Evolutionary conservation across 2,329 filamentous ascomycete genomes (phyloP).

Genomic region (Fonsecaea erecta): DNA sequence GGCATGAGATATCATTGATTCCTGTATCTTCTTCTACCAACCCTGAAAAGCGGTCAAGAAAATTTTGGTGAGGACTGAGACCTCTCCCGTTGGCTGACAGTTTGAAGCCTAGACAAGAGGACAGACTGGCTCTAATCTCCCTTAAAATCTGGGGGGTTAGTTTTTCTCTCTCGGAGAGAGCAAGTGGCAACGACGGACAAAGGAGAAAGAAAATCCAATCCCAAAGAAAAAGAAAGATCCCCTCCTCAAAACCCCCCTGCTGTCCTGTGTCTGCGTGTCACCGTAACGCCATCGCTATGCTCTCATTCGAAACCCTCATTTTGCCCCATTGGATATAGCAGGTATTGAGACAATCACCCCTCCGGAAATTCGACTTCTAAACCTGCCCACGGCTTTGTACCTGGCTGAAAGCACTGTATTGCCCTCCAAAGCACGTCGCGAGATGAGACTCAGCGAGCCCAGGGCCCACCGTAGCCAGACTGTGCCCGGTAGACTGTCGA

Average conservation of each 20-base stretch:
- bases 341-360: slow-evolving; percentile 18
- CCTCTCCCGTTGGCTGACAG: slow-evolving; percentile 19
- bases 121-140: slow-evolving; percentile 18
- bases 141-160: background rate
- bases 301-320: slow-evolving; percentile 14
- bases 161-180: background rate
- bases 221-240: slow-evolving; percentile 39
- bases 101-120: slow-evolving; percentile 14
- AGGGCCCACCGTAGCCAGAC: slow-evolving; percentile 24
- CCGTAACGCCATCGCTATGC: slow-evolving; percentile 37
- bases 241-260: slow-evolving; percentile 25
- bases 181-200: slow-evolving; percentile 13
- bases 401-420: slow-evolving; percentile 3
- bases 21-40: slow-evolving; percentile 24
- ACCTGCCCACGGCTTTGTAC: background rate
- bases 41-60: slow-evolving; percentile 28
- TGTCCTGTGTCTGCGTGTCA: slow-evolving; percentile 9
- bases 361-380: slow-evolving; percentile 6
- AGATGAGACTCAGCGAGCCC: slow-evolving; percentile 22
- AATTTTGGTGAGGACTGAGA: slow-evolving; percentile 31
- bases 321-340: slow-evolving; percentile 9
- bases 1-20: slow-evolving; percentile 10
- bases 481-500: slow-evolving; percentile 21
- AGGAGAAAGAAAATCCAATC: slow-evolving; percentile 33
- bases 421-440: slow-evolving; percentile 1